Evolutionary conservation across 345 rosid genomes (phyloP), one percentile per base, ranked within the genome.

Genomic region (Ceriops tagal): DNA sequence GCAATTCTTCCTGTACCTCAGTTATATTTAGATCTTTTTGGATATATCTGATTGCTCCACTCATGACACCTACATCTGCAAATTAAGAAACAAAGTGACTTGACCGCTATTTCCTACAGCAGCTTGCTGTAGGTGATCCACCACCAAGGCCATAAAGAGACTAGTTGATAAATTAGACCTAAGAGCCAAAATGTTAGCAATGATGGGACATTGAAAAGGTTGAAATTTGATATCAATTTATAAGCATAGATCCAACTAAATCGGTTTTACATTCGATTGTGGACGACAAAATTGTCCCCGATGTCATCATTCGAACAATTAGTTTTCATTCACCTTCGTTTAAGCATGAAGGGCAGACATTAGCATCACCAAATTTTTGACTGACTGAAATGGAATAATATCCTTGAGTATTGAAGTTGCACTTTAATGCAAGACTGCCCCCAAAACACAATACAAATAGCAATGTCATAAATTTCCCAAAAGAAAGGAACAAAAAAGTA

Each of bases 61-160:
- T 92, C 97, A 92, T 92, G 31, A 92, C 96, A 57, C 97, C 98
- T 3, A 92, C 92, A 84, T 92, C 97, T 92, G 92, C 75, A 72
- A 30, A 80, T 55, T 26, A 3, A 75, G 24, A 64, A 28, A 26
- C 1, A 69, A 27, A 20, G 7, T 62, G 19, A 43, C 49, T 43
- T 43, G 5, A 43, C 49, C 3, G 49, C 18, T 2, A 3, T 43
- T 13, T 43, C 49, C 4, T 43, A 43, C 8, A 15, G 49, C 15
- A 43, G 19, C 0, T 15, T 43, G 49, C 16, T 43, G 18, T 43
- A 13, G 4, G 49, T 15, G 18, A 43, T 43, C 49, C 49, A 43
- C 18, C 5, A 43, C 49, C 49, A 13, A 43, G 49, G 49, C 18
- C 49, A 13, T 11, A 43, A 43, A 13, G 49, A 43, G 5, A 43